phyloP scores from a whole-genome alignment of 108 stramenopile species.

The Skeletonema costatum region DNA sequence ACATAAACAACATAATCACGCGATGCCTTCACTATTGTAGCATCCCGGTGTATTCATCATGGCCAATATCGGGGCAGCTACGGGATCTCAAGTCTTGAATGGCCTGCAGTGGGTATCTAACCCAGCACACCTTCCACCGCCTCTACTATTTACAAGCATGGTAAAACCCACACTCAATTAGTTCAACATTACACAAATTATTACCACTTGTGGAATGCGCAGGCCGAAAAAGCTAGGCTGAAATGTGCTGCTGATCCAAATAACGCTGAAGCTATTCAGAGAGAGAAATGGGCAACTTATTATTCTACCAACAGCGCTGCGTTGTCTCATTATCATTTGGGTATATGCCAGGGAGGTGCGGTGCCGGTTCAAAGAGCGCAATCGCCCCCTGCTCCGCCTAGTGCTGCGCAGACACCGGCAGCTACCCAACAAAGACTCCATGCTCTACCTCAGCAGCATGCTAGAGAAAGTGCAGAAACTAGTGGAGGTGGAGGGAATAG shows the following conservation, averaged over 20 bases:
- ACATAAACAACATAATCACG: too few relatives aligned
- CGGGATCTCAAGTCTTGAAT: constrained; percentile 10
- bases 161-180: constrained; percentile 36
- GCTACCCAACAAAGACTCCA: constrained; percentile 11
- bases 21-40: too few relatives aligned
- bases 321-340: constrained; percentile 68
- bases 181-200: constrained; percentile 54
- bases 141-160: constrained; percentile 22
- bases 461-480: too few relatives aligned
- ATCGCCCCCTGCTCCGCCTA: constrained; percentile 59
- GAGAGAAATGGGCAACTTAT: constrained; percentile 64
- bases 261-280: background rate
- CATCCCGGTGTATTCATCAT: too few relatives aligned
- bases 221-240: constrained; percentile 21
- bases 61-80: too few relatives aligned
- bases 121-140: background rate
- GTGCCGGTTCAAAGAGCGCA: constrained; percentile 45
- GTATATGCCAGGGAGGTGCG: constrained; percentile 26
- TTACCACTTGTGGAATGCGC: constrained; percentile 63
- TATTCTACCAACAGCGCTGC: constrained; percentile 57
- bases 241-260: background rate
- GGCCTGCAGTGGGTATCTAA: constrained; percentile 11
- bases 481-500: too few relatives aligned
- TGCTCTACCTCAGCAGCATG: too few relatives aligned
- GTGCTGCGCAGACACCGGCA: background rate